These are phyloP conservation scores for Cenchrus fungigraminus DNA, from an alignment of 176 grass and related monocot genomes.

Conservation along the genomic window DNA sequence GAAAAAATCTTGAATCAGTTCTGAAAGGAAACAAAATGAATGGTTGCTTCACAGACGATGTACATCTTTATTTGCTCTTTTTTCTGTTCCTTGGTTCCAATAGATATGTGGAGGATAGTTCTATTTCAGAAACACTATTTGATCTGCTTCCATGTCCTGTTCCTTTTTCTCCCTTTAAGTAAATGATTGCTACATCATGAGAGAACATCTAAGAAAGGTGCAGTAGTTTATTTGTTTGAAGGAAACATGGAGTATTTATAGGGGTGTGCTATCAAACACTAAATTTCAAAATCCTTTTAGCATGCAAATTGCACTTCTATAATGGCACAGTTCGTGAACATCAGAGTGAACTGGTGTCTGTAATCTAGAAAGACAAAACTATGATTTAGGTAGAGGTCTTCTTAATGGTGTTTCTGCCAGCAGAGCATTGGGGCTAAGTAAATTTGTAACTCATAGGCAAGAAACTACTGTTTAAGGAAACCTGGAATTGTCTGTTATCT, in stretches of 20 bases:
- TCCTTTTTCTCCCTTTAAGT: background rate
- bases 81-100: background rate
- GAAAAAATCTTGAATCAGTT: background rate
- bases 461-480: constrained; percentile 14
- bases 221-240: background rate
- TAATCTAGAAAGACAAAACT: background rate
- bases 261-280: background rate
- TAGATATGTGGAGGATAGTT: constrained; percentile 13
- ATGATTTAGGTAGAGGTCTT: background rate
- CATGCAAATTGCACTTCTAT: constrained; percentile 11
- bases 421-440: background rate
- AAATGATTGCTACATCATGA: constrained; percentile 1
- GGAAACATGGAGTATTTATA: background rate
- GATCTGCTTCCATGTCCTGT: background rate
- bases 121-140: background rate
- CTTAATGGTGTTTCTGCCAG: background rate
- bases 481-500: background rate
- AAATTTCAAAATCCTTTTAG: background rate
- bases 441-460: constrained; percentile 19
- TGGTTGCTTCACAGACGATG: background rate
- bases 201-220: background rate
- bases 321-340: background rate
- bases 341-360: background rate
- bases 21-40: background rate
- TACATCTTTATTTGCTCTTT: background rate